A percentile compares a stretch with the other conserved stretches of the same genome.
These are phyloP conservation scores for Podaxis rugospora DNA, from an alignment of 768 basidiomycete genomes.

Conservation along the genomic window DNA sequence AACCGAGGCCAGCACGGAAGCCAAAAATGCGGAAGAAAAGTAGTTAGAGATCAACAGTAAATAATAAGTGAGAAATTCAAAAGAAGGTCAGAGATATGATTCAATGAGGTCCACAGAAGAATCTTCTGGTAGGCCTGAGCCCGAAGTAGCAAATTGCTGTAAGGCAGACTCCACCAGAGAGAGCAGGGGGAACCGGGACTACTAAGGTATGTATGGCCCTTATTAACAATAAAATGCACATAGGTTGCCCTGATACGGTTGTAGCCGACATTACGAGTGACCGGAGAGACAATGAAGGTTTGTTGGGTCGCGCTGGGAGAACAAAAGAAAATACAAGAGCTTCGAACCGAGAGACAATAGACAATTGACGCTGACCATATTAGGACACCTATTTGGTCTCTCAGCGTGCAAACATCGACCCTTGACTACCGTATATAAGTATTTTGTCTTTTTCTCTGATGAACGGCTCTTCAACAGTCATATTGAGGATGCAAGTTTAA, in stretches of 20 bases:
- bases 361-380: conserved; percentile 3
- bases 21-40: conserved; percentile 3
- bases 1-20: conserved; percentile 9
- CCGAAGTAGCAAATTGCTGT: conserved; percentile 1
- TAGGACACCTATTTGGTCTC: background rate
- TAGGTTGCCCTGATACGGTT: background rate
- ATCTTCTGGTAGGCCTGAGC: conserved; percentile 2
- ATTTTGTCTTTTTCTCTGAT: background rate
- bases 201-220: background rate
- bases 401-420: background rate
- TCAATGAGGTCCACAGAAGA: background rate
- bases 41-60: conserved; percentile 2
- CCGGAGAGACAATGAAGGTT: background rate
- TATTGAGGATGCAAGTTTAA: too few species aligned
- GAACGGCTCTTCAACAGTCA: background rate
- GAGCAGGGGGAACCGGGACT: conserved; percentile 6
- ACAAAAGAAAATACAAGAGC: conserved; percentile 8
- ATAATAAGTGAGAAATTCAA: conserved; percentile 1
- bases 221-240: background rate
- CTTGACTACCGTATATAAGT: background rate
- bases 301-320: background rate
- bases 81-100: background rate
- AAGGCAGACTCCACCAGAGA: conserved; percentile 25
- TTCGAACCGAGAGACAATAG: background rate
- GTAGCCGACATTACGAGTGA: background rate